Conservation (phyloP, 2,329 filamentous ascomycete genomes). For the Graphilbum sp. region DNA sequence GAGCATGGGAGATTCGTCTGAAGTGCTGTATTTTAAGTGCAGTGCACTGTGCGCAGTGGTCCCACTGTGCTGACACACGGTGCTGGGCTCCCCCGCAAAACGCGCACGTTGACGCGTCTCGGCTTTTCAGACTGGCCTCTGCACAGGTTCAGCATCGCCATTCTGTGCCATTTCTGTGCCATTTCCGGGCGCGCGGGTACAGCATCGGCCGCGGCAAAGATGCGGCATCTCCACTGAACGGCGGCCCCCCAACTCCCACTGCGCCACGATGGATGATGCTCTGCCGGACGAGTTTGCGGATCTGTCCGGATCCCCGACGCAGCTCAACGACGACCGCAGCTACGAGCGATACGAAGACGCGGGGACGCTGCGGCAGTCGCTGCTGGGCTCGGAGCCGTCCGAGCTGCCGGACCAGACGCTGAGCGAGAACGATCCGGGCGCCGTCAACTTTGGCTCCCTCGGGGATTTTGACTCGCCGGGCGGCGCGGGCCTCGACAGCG, state of each 20-base stretch:
- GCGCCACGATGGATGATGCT: neutral
- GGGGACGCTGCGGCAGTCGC: neutral
- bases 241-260: too few species aligned
- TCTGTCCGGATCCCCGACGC: constrained; percentile 35
- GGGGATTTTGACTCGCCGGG: constrained; percentile 20
- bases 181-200: too few species aligned
- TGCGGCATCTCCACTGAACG: neutral
- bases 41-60: too few species aligned
- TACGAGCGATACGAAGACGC: constrained; percentile 27
- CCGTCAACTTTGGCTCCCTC: constrained; percentile 27
- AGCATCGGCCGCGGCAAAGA: neutral
- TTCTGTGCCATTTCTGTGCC: too few species aligned
- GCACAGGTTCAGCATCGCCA: too few species aligned
- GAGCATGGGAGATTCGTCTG: too few species aligned
- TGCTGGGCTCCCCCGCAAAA: too few species aligned
- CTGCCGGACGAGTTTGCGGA: neutral
- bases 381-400: constrained; percentile 7
- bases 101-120: too few species aligned
- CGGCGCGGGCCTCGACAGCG: neutral
- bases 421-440: constrained; percentile 31
- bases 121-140: too few species aligned
- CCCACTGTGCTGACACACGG: too few species aligned
- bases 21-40: too few species aligned
- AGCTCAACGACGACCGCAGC: constrained; percentile 38
- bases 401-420: constrained; percentile 15